Conservation (phyloP, 2,329 filamentous ascomycete species). For the Spiromastix sp. region DNA sequence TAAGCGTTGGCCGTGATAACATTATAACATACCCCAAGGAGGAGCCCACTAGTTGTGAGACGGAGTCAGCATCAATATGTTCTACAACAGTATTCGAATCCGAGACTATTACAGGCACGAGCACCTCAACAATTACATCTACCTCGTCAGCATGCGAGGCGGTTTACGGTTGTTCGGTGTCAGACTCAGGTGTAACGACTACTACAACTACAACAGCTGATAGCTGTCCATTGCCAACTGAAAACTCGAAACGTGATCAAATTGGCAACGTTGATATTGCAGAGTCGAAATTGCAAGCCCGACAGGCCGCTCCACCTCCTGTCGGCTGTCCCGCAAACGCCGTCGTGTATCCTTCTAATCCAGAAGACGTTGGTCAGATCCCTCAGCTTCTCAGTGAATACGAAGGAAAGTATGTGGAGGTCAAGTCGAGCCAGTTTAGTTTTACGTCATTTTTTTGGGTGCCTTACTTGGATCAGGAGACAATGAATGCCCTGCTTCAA, state of each 20-base stretch:
- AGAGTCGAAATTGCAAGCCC: not conserved
- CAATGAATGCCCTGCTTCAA: not conserved
- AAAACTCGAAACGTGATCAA: not conserved
- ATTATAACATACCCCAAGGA: slow-evolving; percentile 4
- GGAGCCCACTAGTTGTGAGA: slow-evolving; percentile 3
- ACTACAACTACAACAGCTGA: not conserved
- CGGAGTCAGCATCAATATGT: not conserved
- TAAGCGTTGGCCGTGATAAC: slow-evolving; percentile 1
- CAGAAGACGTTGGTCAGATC: not conserved
- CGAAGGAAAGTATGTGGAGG: slow-evolving; percentile 1
- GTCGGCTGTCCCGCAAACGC: slow-evolving; percentile 1
- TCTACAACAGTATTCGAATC: slow-evolving; percentile 1
- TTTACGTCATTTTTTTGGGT: not conserved
- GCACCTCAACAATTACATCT: slow-evolving; percentile 1
- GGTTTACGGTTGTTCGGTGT: not conserved
- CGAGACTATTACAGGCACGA: not conserved
- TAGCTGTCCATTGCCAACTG: slow-evolving; percentile 1
- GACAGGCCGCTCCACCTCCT: not conserved
- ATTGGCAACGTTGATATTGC: not conserved
- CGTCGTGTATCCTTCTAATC: not conserved
- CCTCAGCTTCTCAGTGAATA: not conserved
- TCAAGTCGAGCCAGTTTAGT: not conserved
- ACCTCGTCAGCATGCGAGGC: not conserved
- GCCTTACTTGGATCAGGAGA: not conserved
- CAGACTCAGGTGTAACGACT: slow-evolving; percentile 2